A percentile compares a stretch with the other conserved stretches of the same genome.
These are phyloP conservation scores for Saccharomyces hybrid DNA, from an alignment of 1,139 yeast species.

Conservation along the genomic window DNA sequence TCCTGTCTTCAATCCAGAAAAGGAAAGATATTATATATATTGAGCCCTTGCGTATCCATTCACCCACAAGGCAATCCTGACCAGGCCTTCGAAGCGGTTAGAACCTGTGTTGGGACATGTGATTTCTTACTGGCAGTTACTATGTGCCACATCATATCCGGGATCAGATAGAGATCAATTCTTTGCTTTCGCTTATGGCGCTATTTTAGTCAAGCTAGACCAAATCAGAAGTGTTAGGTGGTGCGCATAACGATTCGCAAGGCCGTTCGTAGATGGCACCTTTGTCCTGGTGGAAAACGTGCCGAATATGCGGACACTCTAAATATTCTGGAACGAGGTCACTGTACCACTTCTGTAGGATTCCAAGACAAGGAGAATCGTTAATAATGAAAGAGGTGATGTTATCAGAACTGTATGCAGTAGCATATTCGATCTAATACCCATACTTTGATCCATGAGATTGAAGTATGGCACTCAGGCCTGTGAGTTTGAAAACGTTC, in stretches of 20 bases:
- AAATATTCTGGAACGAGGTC: too few relatives aligned
- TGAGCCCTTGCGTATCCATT: neutral
- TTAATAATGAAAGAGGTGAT: too few relatives aligned
- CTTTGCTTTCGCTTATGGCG: neutral
- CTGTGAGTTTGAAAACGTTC: neutral
- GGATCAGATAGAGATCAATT: neutral
- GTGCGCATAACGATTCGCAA: constrained; percentile 1
- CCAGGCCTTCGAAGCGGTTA: neutral
- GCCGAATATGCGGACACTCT: too few relatives aligned
- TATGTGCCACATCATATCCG: neutral
- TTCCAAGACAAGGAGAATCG: too few relatives aligned
- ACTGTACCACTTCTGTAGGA: too few relatives aligned
- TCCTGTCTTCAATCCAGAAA: neutral
- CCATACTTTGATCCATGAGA: too few relatives aligned
- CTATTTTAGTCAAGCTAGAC: neutral
- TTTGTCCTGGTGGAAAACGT: constrained; percentile 2
- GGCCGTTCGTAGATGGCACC: constrained; percentile 11
- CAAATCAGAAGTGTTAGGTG: too few relatives aligned
- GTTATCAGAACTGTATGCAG: too few relatives aligned
- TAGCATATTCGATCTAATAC: too few relatives aligned
- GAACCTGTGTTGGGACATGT: neutral
- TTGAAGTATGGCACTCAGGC: neutral
- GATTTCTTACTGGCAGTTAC: neutral
- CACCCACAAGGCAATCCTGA: neutral
- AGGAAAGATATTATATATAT: neutral